These are phyloP conservation scores for Hygrophila difformis DNA, from an alignment of 257 asterid genomes.

Conservation along the genomic window DNA sequence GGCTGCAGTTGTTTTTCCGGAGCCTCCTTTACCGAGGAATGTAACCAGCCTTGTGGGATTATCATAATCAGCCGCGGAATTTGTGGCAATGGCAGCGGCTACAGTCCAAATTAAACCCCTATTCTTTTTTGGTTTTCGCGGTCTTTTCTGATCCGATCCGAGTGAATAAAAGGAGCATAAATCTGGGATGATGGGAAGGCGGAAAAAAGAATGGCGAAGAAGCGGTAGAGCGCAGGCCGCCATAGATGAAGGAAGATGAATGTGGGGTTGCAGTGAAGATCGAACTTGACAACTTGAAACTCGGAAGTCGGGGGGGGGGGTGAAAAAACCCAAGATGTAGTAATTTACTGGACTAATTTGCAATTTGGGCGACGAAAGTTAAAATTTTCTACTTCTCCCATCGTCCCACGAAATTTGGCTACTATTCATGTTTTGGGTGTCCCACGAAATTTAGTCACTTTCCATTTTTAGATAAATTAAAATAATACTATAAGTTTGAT, in stretches of 20 bases:
- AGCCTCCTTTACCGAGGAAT: slow-evolving; percentile 93
- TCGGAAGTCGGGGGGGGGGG: too few species aligned
- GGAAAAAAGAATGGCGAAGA: slow-evolving; percentile 15
- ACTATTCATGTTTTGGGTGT: too few species aligned
- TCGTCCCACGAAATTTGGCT: too few species aligned
- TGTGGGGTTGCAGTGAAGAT: slow-evolving; percentile 1
- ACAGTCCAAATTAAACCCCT: slow-evolving; percentile 24
- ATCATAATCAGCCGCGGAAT: slow-evolving; percentile 19
- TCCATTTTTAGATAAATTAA: too few species aligned
- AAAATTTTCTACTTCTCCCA: too few species aligned
- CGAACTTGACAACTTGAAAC: too few species aligned
- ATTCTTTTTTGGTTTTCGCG: slow-evolving; percentile 19
- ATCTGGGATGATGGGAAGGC: slow-evolving; percentile 6
- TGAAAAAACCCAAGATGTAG: too few species aligned
- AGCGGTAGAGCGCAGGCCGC: slow-evolving; percentile 19
- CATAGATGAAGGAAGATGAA: slow-evolving; percentile 19
- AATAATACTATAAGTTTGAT: too few species aligned
- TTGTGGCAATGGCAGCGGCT: slow-evolving; percentile 33
- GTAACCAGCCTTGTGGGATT: slow-evolving; percentile 65
- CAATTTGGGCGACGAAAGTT: too few species aligned
- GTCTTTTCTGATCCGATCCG: slow-evolving; percentile 7
- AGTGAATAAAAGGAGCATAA: slow-evolving; percentile 22
- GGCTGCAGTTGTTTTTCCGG: slow-evolving; percentile 88
- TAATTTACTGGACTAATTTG: too few species aligned
- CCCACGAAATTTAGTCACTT: too few species aligned